phyloP scores from a whole-genome alignment of 2,329 filamentous ascomycete species.

The Cryphonectria naterciae region DNA sequence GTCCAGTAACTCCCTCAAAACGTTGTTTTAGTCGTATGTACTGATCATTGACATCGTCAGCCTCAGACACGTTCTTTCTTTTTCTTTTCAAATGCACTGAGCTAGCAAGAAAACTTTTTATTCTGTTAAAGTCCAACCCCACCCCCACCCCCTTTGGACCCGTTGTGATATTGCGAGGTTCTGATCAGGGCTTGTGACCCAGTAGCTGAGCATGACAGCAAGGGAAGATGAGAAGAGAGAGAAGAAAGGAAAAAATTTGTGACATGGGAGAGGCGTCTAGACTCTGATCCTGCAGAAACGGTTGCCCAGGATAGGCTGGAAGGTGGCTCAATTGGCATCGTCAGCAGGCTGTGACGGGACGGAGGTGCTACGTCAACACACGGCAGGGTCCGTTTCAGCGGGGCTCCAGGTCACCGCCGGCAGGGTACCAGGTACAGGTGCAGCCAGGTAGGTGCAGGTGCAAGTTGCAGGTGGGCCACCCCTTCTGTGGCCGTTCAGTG shows the following conservation, averaged over 20 bases:
- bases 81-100: background rate
- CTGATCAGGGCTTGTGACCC: background rate
- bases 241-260: background rate
- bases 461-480: background rate
- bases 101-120: constrained; percentile 7
- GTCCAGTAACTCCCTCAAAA: background rate
- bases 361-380: background rate
- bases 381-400: constrained; percentile 2
- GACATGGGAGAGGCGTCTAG: constrained; percentile 5
- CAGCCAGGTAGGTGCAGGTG: background rate
- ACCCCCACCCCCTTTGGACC: too few relatives aligned
- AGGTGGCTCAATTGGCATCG: background rate
- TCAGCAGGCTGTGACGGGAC: background rate
- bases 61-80: constrained; percentile 7
- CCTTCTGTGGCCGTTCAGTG: constrained; percentile 3
- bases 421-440: background rate
- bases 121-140: background rate
- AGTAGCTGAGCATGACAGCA: background rate
- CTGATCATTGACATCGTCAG: constrained; percentile 8
- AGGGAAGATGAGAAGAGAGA: background rate
- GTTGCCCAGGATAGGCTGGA: background rate
- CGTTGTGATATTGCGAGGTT: background rate
- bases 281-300: constrained; percentile 12
- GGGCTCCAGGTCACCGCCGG: background rate
- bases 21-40: background rate